Conservation (phyloP, 1,139 yeast genomes). For the Nadsonia starkeyi-henricii region DNA sequence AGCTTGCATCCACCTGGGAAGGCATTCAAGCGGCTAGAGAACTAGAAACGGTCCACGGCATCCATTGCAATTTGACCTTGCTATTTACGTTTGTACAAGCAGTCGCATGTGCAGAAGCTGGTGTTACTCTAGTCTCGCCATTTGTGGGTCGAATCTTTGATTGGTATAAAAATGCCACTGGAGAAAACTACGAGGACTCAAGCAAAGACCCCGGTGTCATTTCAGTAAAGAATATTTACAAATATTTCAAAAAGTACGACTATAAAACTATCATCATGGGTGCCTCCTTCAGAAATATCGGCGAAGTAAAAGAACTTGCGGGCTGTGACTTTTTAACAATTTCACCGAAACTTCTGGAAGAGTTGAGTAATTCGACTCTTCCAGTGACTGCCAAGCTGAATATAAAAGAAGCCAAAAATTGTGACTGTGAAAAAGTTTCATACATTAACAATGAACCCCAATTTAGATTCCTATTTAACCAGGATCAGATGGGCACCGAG, state of each 20-base stretch:
- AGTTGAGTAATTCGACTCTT: conserved; percentile 63
- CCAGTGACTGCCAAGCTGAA: conserved; percentile 71
- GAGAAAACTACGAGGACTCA: conserved; percentile 56
- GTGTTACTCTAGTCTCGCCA: conserved; percentile 90
- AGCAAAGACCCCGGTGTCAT: conserved; percentile 91
- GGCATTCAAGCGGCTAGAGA: conserved; percentile 98
- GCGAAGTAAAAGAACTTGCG: conserved; percentile 91
- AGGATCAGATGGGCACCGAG: conserved; percentile 98
- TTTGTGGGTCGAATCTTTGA: conserved; percentile 98
- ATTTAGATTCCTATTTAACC: conserved; percentile 85
- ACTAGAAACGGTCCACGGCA: conserved; percentile 76
- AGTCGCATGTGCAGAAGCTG: conserved; percentile 97
- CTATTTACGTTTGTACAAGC: conserved; percentile 94
- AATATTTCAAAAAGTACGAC: conserved; percentile 95
- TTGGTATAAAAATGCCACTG: conserved; percentile 93
- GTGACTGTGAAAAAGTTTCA: conserved; percentile 55
- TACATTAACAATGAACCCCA: conserved; percentile 73
- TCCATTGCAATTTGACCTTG: conserved; percentile 91
- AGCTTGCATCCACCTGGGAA: conserved; percentile 97
- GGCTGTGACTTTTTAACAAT: conserved; percentile 95
- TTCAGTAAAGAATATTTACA: conserved; percentile 77
- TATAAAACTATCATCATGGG: conserved; percentile 99
- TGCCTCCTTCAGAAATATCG: conserved; percentile 96
- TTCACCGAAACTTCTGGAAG: conserved; percentile 84
- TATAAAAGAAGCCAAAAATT: conserved; percentile 40